phyloP scores from a whole-genome alignment of 169 alveolate species.

The Cryptosporidium andersoni region DNA sequence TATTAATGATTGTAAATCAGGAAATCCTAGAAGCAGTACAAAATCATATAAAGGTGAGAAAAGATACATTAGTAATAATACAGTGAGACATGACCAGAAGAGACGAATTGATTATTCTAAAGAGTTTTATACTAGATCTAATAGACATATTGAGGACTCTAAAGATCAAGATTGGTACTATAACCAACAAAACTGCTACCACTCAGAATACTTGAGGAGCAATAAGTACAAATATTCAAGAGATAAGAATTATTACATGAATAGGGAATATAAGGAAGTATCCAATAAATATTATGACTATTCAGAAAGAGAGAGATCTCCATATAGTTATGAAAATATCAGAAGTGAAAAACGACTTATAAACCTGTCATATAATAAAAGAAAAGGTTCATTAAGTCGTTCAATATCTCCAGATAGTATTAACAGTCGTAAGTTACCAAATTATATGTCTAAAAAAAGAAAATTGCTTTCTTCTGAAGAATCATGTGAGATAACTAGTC shows the following conservation, averaged over 20 bases:
- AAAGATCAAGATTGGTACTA: too few relatives aligned
- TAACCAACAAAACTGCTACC: too few relatives aligned
- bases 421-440: conserved; percentile 13
- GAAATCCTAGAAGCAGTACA: too few relatives aligned
- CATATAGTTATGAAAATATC: background rate
- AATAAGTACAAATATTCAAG: too few relatives aligned
- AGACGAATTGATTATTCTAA: too few relatives aligned
- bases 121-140: too few relatives aligned
- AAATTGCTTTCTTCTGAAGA: too few relatives aligned
- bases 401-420: conserved; percentile 29
- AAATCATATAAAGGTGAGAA: background rate
- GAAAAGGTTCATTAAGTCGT: conserved; percentile 41
- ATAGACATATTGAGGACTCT: too few relatives aligned
- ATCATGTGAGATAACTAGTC: too few relatives aligned
- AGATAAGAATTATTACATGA: background rate
- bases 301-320: background rate
- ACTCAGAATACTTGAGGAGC: too few relatives aligned
- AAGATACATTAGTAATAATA: background rate
- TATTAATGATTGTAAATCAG: background rate
- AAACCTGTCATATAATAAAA: background rate
- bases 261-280: background rate
- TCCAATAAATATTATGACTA: background rate
- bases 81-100: background rate
- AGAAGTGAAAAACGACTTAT: background rate
- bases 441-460: background rate